Evolutionary conservation across 108 stramenopile species (phyloP), one percentile per base, ranked within the genome.

Genomic region (Skeletonema grethae): DNA sequence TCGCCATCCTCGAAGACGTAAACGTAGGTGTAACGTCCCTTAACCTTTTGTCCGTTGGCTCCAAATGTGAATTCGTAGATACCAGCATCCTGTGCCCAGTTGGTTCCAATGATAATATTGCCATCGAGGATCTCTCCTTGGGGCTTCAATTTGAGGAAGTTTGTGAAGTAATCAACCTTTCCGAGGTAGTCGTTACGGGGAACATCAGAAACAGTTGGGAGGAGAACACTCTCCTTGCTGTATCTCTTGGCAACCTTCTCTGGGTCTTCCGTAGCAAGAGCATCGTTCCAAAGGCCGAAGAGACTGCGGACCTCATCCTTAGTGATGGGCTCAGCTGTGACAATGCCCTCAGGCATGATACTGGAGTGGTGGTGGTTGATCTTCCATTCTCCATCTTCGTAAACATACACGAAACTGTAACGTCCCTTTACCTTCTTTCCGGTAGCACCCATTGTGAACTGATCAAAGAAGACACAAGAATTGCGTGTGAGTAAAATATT

Each of bases 341-440:
- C 63, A 25, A 82, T 69, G 18, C 72, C 86, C 63, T 86, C 85
- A 8, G 85, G 85, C 75, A 86, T 69, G 28, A 72, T 39, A 25
- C 73, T 76, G 36, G 82, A 84, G 66, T 87, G 87, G 74, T 87
- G 87, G 70, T 87, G 87, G 53, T 63, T 66, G 75, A 88, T 88
- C 80, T 85, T 88, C 87, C 87, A 88, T 57, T 87, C 70, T n/a
- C 78, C 82, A 39, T 86, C 82, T 75, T 90, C 89, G 65, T 79
- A 82, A 10, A 82, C 80, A 67, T 87, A 88, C 46, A 87, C 62
- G 61, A 87, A 90, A 36, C 83, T 70, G 71, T 86, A 90, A 41
- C 85, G 80, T 35, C 81, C 85, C 58, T 78, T 72, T 48, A 86
- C 80, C 74, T 76, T 80, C 48, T 62, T 55, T 2, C 83, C 86